Evolutionary conservation across 164 flowering plant genomes (phyloP), one percentile per base, ranked within the genome.

Genomic region (Cinnamomum micranthum): DNA sequence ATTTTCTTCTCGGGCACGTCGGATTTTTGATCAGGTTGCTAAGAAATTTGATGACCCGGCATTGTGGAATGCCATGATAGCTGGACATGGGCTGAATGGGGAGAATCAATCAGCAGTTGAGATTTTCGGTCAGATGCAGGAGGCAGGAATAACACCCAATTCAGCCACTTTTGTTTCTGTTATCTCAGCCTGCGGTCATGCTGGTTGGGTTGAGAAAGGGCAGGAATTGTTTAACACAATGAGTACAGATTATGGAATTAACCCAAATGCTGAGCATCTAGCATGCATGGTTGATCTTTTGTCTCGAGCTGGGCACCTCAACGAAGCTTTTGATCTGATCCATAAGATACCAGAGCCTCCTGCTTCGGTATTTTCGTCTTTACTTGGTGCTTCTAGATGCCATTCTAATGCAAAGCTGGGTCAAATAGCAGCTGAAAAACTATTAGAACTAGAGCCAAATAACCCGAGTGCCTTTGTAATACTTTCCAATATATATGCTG

Each of bases 41-140:
- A 50, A 63, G 75, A 82, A 20, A 65, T 79, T 87, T 2, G 58
- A 78, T 23, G 92, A 89, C 77, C 87, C 91, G 9, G 89, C 87
- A 74, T 64, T 89, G 72, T 91, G 94, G 94, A 91, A 93, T 80
- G 92, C 91, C 6, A 86, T 93, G 92, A 90, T 91, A 50, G 86
- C 83, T 69, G 96, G 94, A 33, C 89, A 86, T 83, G 96, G 91
- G 65, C 88, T 82, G 71, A 90, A 91, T 76, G 90, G 96, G 33
- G 84, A 87, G 59, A 7, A 79, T 71, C 84, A 88, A 66, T 78
- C 78, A 69, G 96, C 91, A n/a, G 77, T 89, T 28, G 82, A 87
- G 35, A 80, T 87, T 55, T 90, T 90, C 70, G 60, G 82, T 25
- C 79, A 73, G 70, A 89, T 89, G 93, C 74, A 71, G 66, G 80